Evolutionary conservation across 2,329 filamentous ascomycete genomes (phyloP).

Genomic region (Pseudogymnoascus sp.): DNA sequence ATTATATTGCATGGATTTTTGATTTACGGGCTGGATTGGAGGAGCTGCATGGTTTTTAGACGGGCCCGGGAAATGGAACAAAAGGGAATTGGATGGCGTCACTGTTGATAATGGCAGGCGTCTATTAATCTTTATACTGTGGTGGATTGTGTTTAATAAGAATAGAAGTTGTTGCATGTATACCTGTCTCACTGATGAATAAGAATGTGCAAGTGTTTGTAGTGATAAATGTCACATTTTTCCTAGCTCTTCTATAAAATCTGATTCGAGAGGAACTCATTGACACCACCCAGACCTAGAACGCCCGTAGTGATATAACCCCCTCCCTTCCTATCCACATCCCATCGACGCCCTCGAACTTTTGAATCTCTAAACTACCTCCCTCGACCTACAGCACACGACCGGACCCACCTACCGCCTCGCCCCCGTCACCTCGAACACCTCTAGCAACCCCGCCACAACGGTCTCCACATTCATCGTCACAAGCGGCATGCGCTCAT

Average conservation of each 20-base stretch:
- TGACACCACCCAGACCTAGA: not conserved
- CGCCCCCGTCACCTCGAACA: conserved; percentile 64
- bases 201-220: not conserved
- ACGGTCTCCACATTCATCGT: conserved; percentile 83
- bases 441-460: conserved; percentile 68
- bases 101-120: conserved; percentile 7
- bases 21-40: not conserved
- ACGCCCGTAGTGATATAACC: not conserved
- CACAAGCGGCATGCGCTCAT: conserved; percentile 74
- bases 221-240: not conserved
- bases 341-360: not conserved
- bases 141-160: not conserved
- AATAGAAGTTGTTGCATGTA: not conserved
- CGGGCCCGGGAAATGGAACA: not conserved
- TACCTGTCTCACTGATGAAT: not conserved
- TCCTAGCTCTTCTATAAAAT: not conserved
- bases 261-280: not conserved
- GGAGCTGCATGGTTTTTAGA: not conserved
- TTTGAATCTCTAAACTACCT: not conserved
- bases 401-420: conserved; percentile 25
- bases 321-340: not conserved
- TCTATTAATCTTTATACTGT: not conserved
- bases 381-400: not conserved
- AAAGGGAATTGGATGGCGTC: not conserved
- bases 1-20: too few relatives aligned